Evolutionary conservation across 129 eudicot species (phyloP).

Genomic region (Scalesia atractyloides): DNA sequence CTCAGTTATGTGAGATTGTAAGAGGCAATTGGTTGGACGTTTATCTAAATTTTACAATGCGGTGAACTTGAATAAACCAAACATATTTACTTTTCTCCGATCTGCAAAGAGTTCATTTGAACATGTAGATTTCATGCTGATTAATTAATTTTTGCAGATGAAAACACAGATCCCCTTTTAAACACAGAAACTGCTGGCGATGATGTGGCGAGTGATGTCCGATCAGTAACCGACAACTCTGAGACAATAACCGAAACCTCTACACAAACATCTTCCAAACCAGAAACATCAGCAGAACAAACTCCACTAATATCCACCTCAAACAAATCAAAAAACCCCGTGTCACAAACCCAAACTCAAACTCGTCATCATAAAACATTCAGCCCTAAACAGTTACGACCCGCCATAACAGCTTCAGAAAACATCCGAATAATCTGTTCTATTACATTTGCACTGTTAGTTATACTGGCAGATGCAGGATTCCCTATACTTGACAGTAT

Average conservation of each 20-base stretch:
- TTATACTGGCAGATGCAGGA: slow-evolving; percentile 55
- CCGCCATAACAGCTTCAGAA: slow-evolving; percentile 60
- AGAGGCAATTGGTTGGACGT: slow-evolving; percentile 1
- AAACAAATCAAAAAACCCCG: slow-evolving; percentile 19
- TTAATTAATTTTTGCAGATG: slow-evolving; percentile 24
- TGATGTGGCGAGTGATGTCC: slow-evolving; percentile 21
- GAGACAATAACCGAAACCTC: slow-evolving; percentile 19
- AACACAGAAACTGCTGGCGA: not conserved
- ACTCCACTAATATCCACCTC: slow-evolving; percentile 14
- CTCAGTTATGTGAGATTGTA: slow-evolving; percentile 2
- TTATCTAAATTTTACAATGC: not conserved
- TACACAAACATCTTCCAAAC: slow-evolving; percentile 15
- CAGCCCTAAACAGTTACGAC: slow-evolving; percentile 45
- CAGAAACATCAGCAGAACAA: slow-evolving; percentile 19
- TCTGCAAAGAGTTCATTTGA: not conserved
- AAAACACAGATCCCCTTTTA: slow-evolving; percentile 9
- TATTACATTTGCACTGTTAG: slow-evolving; percentile 54
- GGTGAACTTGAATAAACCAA: not conserved
- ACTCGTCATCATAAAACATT: slow-evolving; percentile 17
- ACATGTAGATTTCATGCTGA: not conserved
- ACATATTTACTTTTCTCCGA: not conserved
- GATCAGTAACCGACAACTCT: slow-evolving; percentile 10
- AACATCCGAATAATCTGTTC: slow-evolving; percentile 46
- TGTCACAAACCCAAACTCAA: slow-evolving; percentile 18
- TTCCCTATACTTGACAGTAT: slow-evolving; percentile 49